Conservation (phyloP, 2,329 filamentous ascomycete species). For the Fusarium brachygibbosum region DNA sequence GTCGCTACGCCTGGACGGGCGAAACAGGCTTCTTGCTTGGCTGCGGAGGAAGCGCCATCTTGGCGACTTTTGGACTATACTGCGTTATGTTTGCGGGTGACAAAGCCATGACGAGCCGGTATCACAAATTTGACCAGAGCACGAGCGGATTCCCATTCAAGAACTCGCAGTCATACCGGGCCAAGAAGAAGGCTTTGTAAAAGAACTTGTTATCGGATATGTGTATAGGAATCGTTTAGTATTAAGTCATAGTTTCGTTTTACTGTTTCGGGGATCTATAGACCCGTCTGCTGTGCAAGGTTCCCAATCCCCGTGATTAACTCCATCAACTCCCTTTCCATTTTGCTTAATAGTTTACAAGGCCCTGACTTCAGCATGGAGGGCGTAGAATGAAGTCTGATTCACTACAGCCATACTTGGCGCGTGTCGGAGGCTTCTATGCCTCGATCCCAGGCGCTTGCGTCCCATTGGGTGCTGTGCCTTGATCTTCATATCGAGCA, state of each 20-base stretch:
- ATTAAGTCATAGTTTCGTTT: constrained; percentile 35
- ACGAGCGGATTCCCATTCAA: constrained; percentile 58
- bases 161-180: constrained; percentile 55
- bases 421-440: not conserved
- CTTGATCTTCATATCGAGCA: constrained; percentile 32
- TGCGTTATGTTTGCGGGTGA: constrained; percentile 57
- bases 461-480: constrained; percentile 21
- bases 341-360: constrained; percentile 12
- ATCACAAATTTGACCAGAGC: constrained; percentile 56
- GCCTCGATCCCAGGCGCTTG: constrained; percentile 13
- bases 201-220: not conserved
- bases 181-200: constrained; percentile 56
- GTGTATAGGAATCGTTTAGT: constrained; percentile 5
- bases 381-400: no score
- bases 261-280: constrained; percentile 9
- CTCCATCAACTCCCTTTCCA: constrained; percentile 46
- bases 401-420: no score
- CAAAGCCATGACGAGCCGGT: constrained; percentile 55
- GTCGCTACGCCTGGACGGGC: constrained; percentile 69
- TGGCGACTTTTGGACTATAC: constrained; percentile 68
- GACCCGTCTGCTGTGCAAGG: constrained; percentile 16
- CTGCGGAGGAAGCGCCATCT: constrained; percentile 65
- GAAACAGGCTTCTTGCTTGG: constrained; percentile 73
- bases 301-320: constrained; percentile 36
- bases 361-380: no score